phyloP scores from a whole-genome alignment of 2,329 filamentous ascomycete genomes.

The Penicillium janthinellum region DNA sequence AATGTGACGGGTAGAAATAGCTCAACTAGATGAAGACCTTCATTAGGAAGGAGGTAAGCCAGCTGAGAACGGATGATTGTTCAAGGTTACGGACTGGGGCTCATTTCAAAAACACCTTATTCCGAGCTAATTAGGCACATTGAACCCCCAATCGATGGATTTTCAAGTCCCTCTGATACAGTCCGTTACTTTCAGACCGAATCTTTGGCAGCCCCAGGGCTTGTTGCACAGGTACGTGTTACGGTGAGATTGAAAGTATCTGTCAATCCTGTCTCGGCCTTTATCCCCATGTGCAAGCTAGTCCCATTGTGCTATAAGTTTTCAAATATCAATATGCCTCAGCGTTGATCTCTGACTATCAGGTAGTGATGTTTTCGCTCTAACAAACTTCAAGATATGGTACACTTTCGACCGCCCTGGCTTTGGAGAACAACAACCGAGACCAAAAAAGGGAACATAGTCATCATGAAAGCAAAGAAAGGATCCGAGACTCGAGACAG shows the following conservation, averaged over 20 bases:
- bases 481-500: constrained; percentile 8
- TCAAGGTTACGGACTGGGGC: not conserved
- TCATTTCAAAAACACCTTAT: constrained; percentile 9
- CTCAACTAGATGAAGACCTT: not conserved
- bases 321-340: not conserved
- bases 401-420: not conserved
- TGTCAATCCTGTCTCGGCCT: not conserved
- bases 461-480: constrained; percentile 13
- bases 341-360: not conserved
- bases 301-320: not conserved
- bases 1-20: not conserved
- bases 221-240: constrained; percentile 27
- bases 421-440: not conserved
- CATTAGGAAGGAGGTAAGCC: not conserved
- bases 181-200: constrained; percentile 13
- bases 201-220: constrained; percentile 6
- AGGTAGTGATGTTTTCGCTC: not conserved
- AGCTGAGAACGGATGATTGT: not conserved
- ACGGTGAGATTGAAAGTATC: constrained; percentile 24
- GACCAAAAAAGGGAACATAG: not conserved
- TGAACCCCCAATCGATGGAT: not conserved
- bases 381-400: not conserved
- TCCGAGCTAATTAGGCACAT: not conserved
- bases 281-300: not conserved
- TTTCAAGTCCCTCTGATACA: not conserved